Evolutionary conservation across 371 early-diverging fungal genomes (phyloP).

Genomic region (Mycotypha africana): DNA sequence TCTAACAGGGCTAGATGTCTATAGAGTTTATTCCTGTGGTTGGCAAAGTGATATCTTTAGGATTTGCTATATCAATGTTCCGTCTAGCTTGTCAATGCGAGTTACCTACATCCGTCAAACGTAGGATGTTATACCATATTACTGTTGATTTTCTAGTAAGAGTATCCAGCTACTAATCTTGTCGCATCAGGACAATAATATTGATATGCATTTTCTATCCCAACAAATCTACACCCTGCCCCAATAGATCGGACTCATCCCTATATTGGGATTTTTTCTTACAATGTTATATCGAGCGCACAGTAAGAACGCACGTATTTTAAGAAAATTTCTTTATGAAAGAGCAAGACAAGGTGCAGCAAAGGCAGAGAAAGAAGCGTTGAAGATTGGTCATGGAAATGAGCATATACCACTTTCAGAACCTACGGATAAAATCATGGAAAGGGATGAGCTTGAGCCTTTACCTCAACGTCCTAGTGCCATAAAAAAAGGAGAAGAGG

Average conservation of each 20-base stretch:
- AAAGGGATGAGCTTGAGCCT: too few relatives aligned
- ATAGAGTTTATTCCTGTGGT: constrained; percentile 42
- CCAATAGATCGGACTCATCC: constrained; percentile 44
- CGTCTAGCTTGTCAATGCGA: constrained; percentile 32
- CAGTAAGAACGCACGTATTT: constrained; percentile 32
- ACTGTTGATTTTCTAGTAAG: constrained; percentile 40
- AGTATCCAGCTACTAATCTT: too few relatives aligned
- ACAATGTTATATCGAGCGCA: constrained; percentile 41
- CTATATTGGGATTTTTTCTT: constrained; percentile 31
- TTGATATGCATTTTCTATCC: too few relatives aligned
- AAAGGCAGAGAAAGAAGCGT: constrained; percentile 12
- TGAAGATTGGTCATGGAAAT: background rate
- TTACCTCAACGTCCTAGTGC: too few relatives aligned
- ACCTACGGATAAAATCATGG: constrained; percentile 4
- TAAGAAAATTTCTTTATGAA: constrained; percentile 29
- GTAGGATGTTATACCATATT: constrained; percentile 32
- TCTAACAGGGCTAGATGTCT: background rate
- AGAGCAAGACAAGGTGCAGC: constrained; percentile 19
- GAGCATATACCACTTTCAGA: background rate
- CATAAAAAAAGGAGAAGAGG: too few relatives aligned
- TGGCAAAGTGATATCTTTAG: constrained; percentile 38
- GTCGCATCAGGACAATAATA: too few relatives aligned
- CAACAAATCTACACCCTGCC: background rate
- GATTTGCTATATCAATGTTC: constrained; percentile 33
- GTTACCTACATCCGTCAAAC: constrained; percentile 21